Evolutionary conservation across 2,329 filamentous ascomycete species (phyloP).

Genomic region (Hypoxylon sp.): DNA sequence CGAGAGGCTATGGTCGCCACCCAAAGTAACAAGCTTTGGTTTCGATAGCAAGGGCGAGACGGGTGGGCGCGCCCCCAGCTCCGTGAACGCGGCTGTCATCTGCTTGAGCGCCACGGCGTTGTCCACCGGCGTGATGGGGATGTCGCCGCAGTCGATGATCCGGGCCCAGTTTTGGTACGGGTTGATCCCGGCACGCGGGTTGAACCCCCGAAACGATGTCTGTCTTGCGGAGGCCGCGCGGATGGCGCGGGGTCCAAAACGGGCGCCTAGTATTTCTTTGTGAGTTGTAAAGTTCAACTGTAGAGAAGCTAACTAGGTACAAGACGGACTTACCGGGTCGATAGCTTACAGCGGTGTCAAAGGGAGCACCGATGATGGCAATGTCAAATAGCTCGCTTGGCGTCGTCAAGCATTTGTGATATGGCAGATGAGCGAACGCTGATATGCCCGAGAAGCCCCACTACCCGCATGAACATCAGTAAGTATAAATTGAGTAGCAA

Average conservation of each 20-base stretch:
- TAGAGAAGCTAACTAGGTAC: background rate
- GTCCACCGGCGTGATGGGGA: constrained; percentile 88
- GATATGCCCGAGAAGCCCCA: constrained; percentile 80
- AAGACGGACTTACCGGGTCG: constrained; percentile 66
- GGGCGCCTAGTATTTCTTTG: constrained; percentile 64
- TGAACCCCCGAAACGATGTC: constrained; percentile 83
- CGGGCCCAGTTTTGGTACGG: constrained; percentile 81
- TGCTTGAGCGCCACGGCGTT: constrained; percentile 84
- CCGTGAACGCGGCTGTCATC: constrained; percentile 84
- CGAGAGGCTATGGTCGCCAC: constrained; percentile 79
- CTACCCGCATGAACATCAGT: constrained; percentile 48
- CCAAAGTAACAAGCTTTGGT: constrained; percentile 75
- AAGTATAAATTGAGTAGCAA: background rate
- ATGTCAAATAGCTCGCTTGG: constrained; percentile 76
- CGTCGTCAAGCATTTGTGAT: constrained; percentile 77
- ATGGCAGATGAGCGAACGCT: constrained; percentile 78
- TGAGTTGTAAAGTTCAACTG: background rate
- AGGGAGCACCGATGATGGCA: constrained; percentile 78
- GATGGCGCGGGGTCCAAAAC: constrained; percentile 90
- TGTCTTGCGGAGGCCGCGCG: constrained; percentile 86
- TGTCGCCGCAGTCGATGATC: constrained; percentile 90
- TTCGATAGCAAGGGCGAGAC: constrained; percentile 52
- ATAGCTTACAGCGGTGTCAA: constrained; percentile 80
- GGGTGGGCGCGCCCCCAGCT: constrained; percentile 67
- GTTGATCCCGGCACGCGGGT: constrained; percentile 84